Percentiles rank a stretch among this genome's conserved stretches.
Conservation (phyloP, 805 yeast genomes). For the Ogataea wickerhamii region DNA sequence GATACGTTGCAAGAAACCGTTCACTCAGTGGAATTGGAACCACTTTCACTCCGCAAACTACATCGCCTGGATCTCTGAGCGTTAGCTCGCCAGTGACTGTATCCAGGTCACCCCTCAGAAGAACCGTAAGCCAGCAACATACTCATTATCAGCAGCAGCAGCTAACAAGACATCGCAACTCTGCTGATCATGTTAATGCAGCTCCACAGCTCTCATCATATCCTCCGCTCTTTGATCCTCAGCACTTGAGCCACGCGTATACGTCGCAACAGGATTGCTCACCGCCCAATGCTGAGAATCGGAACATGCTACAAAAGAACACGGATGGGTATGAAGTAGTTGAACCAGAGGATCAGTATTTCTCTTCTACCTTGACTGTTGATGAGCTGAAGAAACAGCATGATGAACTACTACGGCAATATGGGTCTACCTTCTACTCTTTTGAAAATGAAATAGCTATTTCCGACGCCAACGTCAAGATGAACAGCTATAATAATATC, state of each 20-base stretch:
- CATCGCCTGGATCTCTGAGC: conserved; percentile 3
- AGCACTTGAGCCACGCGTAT: conserved; percentile 7
- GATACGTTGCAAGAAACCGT: conserved; percentile 13
- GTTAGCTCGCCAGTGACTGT: conserved; percentile 2
- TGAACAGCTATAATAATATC: too few relatives aligned
- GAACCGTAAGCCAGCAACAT: conserved; percentile 5
- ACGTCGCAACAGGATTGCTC: not conserved
- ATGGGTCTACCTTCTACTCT: conserved; percentile 14
- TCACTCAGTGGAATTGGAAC: conserved; percentile 15
- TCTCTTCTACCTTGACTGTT: conserved; percentile 5
- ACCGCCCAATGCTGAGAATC: conserved; percentile 1
- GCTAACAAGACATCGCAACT: conserved; percentile 1
- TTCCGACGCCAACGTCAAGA: too few relatives aligned
- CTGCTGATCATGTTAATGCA: not conserved
- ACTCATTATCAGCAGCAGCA: conserved; percentile 3
- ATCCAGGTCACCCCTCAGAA: conserved; percentile 10
- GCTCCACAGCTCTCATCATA: conserved; percentile 2
- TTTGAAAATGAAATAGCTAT: conserved; percentile 9
- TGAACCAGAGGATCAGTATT: too few relatives aligned
- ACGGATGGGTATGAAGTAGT: too few relatives aligned
- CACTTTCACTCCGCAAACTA: conserved; percentile 1
- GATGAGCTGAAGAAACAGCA: conserved; percentile 23
- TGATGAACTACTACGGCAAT: conserved; percentile 18
- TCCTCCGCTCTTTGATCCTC: conserved; percentile 16
- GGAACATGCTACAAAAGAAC: conserved; percentile 3